Percentiles rank a stretch among this genome's conserved stretches.
Conservation (phyloP, 768 basidiomycete genomes). For the Lactarius hengduanensis region DNA sequence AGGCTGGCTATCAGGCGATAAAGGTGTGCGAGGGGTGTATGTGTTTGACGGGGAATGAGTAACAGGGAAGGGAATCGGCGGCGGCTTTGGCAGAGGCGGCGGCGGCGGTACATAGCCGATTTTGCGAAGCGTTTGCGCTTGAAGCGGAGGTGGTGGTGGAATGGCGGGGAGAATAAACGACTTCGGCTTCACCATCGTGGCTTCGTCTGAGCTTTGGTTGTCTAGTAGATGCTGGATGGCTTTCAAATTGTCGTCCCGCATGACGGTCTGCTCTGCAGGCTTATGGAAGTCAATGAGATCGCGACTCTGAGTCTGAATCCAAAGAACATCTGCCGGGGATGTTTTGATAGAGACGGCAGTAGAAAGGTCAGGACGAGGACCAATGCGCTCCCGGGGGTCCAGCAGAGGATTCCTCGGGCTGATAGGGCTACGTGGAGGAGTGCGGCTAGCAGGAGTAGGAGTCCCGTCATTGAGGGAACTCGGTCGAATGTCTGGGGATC, state of each 20-base stretch:
- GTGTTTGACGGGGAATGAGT: constrained; percentile 8
- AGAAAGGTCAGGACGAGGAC: constrained; percentile 23
- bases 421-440: constrained; percentile 64
- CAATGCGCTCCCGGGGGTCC: constrained; percentile 37
- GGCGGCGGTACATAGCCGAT: constrained; percentile 28
- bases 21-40: constrained; percentile 19
- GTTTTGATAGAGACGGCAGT: constrained; percentile 11
- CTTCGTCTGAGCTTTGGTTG: constrained; percentile 24
- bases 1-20: constrained; percentile 23
- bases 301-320: constrained; percentile 16
- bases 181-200: constrained; percentile 23
- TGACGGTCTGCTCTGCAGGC: constrained; percentile 24
- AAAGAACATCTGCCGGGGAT: constrained; percentile 9
- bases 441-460: constrained; percentile 13
- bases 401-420: constrained; percentile 49
- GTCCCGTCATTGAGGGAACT: constrained; percentile 14
- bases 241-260: constrained; percentile 26
- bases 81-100: constrained; percentile 25
- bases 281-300: constrained; percentile 27
- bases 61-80: constrained; percentile 18
- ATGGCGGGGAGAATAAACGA: constrained; percentile 25
- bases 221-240: constrained; percentile 25
- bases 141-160: constrained; percentile 26
- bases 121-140: constrained; percentile 13
- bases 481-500: constrained; percentile 16